These are phyloP conservation scores for Pyropia haitanensis DNA, from an alignment of 23 red algal species.

Conservation along the genomic window DNA sequence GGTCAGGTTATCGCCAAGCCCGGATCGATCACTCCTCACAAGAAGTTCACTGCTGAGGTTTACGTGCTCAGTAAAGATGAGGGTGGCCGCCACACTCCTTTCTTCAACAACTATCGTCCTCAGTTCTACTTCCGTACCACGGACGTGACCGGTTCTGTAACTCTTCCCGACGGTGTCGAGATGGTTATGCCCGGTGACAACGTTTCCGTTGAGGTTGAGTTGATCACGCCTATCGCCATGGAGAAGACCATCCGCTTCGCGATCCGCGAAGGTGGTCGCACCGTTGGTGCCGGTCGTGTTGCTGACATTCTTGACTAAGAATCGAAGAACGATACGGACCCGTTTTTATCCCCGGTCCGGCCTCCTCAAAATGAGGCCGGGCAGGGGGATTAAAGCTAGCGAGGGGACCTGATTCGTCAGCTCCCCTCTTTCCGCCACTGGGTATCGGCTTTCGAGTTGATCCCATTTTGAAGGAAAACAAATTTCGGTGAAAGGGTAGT, in stretches of 20 bases:
- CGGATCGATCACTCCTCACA: constrained; percentile 30
- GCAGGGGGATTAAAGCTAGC: too few relatives aligned
- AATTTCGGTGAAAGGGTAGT: background rate
- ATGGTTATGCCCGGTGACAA: constrained; percentile 72
- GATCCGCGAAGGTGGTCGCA: constrained; percentile 37
- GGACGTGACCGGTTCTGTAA: constrained; percentile 36
- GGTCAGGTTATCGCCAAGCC: constrained; percentile 37
- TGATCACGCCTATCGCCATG: constrained; percentile 25
- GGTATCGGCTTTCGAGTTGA: too few relatives aligned
- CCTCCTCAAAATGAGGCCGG: too few relatives aligned
- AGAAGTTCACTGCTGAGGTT: constrained; percentile 46
- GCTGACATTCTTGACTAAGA: constrained; percentile 52
- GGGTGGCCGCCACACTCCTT: constrained; percentile 53
- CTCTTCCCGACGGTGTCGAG: constrained; percentile 17
- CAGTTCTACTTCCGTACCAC: constrained; percentile 51
- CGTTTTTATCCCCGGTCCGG: too few relatives aligned
- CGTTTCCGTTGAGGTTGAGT: constrained; percentile 20
- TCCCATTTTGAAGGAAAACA: too few relatives aligned
- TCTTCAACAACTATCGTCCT: constrained; percentile 59
- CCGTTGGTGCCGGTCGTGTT: constrained; percentile 46
- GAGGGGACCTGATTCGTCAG: too few relatives aligned
- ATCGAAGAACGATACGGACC: background rate
- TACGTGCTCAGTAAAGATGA: constrained; percentile 58
- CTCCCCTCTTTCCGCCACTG: too few relatives aligned
- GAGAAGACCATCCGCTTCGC: constrained; percentile 48